Conservation (phyloP, 169 alveolate genomes). For the Haemoproteus tartakovskyi region DNA sequence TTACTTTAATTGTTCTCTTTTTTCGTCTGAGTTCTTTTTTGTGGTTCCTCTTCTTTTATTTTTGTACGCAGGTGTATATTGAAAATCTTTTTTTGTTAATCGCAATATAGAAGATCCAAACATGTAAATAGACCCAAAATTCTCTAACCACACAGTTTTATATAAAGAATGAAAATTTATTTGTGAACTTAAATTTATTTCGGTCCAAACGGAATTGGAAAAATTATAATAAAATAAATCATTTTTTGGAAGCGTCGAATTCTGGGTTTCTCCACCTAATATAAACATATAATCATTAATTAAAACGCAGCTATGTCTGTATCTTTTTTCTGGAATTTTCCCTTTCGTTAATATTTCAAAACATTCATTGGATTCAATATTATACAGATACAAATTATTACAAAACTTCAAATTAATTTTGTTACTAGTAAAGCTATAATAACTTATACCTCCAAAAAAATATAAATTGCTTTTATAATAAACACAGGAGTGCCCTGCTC, state of each 20-base stretch:
- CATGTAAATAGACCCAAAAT: constrained; percentile 61
- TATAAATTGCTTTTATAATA: constrained; percentile 59
- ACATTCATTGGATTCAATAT: constrained; percentile 45
- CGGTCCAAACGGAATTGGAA: constrained; percentile 59
- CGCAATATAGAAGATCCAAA: constrained; percentile 55
- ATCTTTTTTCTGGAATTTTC: constrained; percentile 52
- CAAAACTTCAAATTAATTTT: constrained; percentile 46
- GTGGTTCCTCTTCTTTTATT: constrained; percentile 1
- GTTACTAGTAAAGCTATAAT: constrained; percentile 51
- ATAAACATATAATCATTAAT: constrained; percentile 60
- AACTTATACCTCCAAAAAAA: constrained; percentile 58
- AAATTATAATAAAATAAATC: constrained; percentile 53
- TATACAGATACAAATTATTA: constrained; percentile 39
- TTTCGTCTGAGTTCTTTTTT: not conserved
- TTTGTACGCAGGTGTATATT: constrained; percentile 46
- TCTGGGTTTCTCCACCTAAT: constrained; percentile 54
- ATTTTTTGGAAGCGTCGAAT: constrained; percentile 47
- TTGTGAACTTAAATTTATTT: constrained; percentile 34
- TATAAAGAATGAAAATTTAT: constrained; percentile 24
- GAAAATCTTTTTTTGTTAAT: constrained; percentile 57
- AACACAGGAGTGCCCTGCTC: constrained; percentile 63
- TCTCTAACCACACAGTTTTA: constrained; percentile 56
- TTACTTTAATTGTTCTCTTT: not conserved
- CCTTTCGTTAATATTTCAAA: constrained; percentile 55
- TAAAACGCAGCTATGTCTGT: constrained; percentile 44